Evolutionary conservation across 2,329 filamentous ascomycete species (phyloP), one percentile per base, ranked within the genome.

Genomic region (Periconia digitata): DNA sequence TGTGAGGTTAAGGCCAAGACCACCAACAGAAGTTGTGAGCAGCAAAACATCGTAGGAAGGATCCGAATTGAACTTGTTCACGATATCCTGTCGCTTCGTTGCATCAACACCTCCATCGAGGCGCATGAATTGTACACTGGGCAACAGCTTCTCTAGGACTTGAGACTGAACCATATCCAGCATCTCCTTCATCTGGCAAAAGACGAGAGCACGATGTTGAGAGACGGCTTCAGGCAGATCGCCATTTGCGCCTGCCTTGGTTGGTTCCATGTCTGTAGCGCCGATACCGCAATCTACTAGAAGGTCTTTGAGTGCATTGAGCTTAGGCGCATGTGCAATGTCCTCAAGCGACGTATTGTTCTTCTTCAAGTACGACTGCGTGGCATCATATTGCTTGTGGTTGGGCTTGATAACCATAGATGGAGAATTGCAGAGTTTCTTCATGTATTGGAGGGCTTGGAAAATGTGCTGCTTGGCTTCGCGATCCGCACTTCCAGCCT

Each of bases 121-220:
- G n/a, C 95, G 89, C 49, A 97, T 83, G 67, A 87, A 96, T 32
- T 95, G 94, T 6, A 96, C 92, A 0, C 87, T 89, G 1, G 94
- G 94, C n/a, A 99, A 81, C 74, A 97, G 81, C 64, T 88, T 87
- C 70, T 90, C 90, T 34, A 99, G 76, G 1, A 99, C 94, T 49
- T 92, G 92, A 62, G 88, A 90, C 68, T 97, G 92, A 2, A 99
- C 95, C 84, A 99, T 97, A 71, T 99, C 94, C 20, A 99, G 81
- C 95, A 99, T 99, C 72, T 99, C 94, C 74, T 99, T 99, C 90
- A 99, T 96, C 71, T 99, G 94, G 64, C 94, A 99, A 79, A 99
- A 99, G 58, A 99, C 88, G 22, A 99, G 83, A 0, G 94, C 95
- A 38, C 94, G 89, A 69, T 99, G 94, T 23, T 92, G 94, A 53